These are phyloP conservation scores for Penicillium manginii DNA, from an alignment of 495 filamentous ascomycete species.

Conservation along the genomic window DNA sequence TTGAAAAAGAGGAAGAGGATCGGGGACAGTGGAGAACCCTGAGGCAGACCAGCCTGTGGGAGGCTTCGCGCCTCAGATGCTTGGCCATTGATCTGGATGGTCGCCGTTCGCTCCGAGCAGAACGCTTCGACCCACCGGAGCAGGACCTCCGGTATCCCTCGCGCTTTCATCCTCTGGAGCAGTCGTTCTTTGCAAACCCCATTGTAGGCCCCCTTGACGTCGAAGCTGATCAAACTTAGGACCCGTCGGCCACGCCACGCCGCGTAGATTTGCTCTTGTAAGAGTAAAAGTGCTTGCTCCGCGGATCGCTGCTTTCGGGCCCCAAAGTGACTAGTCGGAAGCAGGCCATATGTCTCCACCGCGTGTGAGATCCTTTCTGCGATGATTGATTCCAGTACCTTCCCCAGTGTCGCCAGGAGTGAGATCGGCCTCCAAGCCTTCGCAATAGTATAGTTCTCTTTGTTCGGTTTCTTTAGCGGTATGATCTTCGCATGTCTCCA, in stretches of 20 bases:
- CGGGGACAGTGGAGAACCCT: no score
- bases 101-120: conserved; percentile 23
- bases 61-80: conserved; percentile 11
- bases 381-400: background rate
- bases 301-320: background rate
- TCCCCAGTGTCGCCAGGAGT: no score
- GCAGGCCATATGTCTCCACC: background rate
- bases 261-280: background rate
- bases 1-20: no score
- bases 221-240: conserved; percentile 39
- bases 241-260: conserved; percentile 13
- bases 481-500: no score
- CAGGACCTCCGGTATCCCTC: conserved; percentile 33
- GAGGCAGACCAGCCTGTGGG: no score
- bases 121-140: conserved; percentile 40
- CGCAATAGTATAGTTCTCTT: no score
- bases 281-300: background rate
- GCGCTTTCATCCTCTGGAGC: conserved; percentile 32
- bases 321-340: background rate
- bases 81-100: conserved; percentile 18
- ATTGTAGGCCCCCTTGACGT: conserved; percentile 50
- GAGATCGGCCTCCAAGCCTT: no score
- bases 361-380: background rate
- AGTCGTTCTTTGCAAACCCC: conserved; percentile 37
- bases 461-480: no score